A percentile compares a stretch with the other conserved stretches of the same genome.
phyloP scores from a whole-genome alignment of 78 protist species.

The Planoprotostelium fungivorum region DNA sequence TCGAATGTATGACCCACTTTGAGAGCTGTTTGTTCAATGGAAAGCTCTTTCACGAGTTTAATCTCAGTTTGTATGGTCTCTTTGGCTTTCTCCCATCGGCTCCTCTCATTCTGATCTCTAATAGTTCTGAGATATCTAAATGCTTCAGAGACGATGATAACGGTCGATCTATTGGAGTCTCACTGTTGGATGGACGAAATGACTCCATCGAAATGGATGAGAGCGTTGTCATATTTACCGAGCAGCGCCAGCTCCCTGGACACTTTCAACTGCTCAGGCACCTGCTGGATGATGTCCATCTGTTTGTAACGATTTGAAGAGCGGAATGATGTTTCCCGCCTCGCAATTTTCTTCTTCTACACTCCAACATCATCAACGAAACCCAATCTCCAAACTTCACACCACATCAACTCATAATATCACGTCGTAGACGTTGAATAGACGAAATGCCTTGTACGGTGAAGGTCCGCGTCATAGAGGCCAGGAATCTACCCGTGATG shows the following conservation, averaged over 20 bases:
- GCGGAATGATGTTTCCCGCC: background rate
- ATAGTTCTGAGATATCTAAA: background rate
- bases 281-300: background rate
- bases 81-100: background rate
- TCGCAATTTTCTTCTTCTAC: no score
- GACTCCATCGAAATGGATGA: constrained; percentile 23
- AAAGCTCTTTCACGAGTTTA: background rate
- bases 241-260: constrained; percentile 20
- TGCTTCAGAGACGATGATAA: no score
- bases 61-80: background rate
- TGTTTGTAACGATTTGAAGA: background rate
- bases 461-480: constrained; percentile 73
- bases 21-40: background rate
- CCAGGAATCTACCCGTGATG: constrained; percentile 92
- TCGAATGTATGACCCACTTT: background rate
- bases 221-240: constrained; percentile 24
- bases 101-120: background rate
- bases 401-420: no score
- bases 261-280: background rate
- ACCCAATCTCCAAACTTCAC: no score
- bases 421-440: no score
- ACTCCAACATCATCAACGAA: no score
- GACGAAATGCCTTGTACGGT: constrained; percentile 70
- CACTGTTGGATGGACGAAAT: background rate
- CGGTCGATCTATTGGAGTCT: background rate